Evolutionary conservation across 1,284 basidiomycete species (phyloP).

Genomic region (Leccinum subatratum): DNA sequence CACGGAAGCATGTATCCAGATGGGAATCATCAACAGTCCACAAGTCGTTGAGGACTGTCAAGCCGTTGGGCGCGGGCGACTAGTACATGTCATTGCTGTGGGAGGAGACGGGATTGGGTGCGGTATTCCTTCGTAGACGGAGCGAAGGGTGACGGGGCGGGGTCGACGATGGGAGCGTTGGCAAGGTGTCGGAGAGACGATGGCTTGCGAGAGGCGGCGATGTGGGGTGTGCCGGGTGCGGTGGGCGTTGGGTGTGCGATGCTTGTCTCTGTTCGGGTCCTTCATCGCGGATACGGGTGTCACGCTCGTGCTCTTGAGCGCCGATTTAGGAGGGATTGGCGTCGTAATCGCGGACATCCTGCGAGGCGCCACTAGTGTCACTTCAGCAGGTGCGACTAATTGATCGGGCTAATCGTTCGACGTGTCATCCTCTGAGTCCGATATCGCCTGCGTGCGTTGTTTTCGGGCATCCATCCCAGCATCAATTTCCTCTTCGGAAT

Average conservation of each 20-base stretch:
- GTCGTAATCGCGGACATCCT: slow-evolving; percentile 56
- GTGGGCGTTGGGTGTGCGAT: slow-evolving; percentile 42
- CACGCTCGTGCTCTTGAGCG: slow-evolving; percentile 34
- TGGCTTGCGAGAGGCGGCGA: slow-evolving; percentile 27
- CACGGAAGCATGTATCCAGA: slow-evolving; percentile 26
- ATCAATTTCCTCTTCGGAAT: slow-evolving; percentile 42
- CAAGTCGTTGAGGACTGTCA: slow-evolving; percentile 85
- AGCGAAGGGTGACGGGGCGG: slow-evolving; percentile 23
- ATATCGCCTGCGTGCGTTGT: slow-evolving; percentile 31
- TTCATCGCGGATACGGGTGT: slow-evolving; percentile 36
- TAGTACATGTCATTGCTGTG: too few species aligned
- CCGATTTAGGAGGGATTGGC: slow-evolving; percentile 51
- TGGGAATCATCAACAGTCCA: slow-evolving; percentile 74
- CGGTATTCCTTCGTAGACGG: slow-evolving; percentile 26
- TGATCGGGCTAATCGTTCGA: slow-evolving; percentile 16
- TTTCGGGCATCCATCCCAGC: slow-evolving; percentile 4
- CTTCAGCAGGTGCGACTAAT: slow-evolving; percentile 10
- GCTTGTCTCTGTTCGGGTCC: slow-evolving; percentile 40
- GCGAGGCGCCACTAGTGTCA: slow-evolving; percentile 36
- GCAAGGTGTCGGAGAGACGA: slow-evolving; percentile 29
- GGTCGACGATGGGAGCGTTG: slow-evolving; percentile 19
- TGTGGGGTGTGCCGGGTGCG: slow-evolving; percentile 28
- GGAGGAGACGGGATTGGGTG: too few species aligned
- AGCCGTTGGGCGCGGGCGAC: slow-evolving; percentile 62
- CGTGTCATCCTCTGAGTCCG: slow-evolving; percentile 42